Conservation (phyloP, 768 basidiomycete species). For the Auricularia cornea region DNA sequence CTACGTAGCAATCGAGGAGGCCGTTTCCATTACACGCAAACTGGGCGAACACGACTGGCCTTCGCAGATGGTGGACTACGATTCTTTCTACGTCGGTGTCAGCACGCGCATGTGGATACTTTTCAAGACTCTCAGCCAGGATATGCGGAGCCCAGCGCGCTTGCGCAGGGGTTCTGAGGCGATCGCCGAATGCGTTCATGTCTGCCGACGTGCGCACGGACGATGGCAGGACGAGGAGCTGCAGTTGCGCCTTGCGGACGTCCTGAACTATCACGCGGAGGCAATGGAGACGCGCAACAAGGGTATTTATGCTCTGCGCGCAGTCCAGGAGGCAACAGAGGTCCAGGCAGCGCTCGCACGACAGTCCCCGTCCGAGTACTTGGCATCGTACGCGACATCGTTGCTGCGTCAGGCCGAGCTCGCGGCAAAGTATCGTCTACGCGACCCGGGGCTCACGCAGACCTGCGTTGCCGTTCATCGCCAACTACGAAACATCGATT, state of each 20-base stretch:
- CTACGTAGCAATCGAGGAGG: neutral
- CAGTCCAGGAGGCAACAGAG: neutral
- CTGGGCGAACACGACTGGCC: neutral
- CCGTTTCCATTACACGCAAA: neutral
- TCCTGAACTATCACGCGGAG: neutral
- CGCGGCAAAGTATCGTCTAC: neutral
- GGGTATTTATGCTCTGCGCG: neutral
- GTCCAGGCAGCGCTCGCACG: neutral
- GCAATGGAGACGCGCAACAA: neutral
- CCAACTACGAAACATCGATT: neutral
- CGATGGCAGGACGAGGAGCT: neutral
- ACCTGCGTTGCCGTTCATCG: neutral
- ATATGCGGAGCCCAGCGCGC: neutral
- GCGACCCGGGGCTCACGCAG: neutral
- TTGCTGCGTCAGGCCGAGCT: neutral
- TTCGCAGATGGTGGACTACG: neutral
- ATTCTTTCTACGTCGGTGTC: neutral
- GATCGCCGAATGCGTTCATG: neutral
- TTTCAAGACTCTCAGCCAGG: neutral
- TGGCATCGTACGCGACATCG: neutral
- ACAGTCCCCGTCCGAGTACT: neutral
- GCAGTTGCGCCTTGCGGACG: neutral
- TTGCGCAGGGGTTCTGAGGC: neutral
- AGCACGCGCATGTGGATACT: neutral
- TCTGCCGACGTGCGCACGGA: neutral